These are phyloP conservation scores for Chenopodium album DNA, from an alignment of 148 eudicot species.

Conservation along the genomic window DNA sequence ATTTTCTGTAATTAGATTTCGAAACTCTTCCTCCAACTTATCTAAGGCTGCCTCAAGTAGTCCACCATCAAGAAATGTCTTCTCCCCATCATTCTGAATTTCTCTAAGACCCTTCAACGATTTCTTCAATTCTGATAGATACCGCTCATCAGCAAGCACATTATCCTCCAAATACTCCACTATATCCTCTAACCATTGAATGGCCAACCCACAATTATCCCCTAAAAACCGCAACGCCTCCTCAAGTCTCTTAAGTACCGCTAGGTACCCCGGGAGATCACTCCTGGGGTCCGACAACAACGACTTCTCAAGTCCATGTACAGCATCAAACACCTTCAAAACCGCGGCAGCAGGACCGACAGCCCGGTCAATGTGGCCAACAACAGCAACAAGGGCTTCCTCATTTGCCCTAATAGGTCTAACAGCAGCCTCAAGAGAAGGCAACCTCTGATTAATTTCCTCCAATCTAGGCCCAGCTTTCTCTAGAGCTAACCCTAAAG, in stretches of 20 bases:
- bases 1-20: constrained; percentile 50
- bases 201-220: constrained; percentile 79
- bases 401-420: constrained; percentile 67
- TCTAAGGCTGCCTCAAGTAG: constrained; percentile 60
- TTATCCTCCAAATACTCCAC: constrained; percentile 81
- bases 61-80: constrained; percentile 67
- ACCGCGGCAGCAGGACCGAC: constrained; percentile 88
- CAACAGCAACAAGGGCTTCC: constrained; percentile 67
- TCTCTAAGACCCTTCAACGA: constrained; percentile 52
- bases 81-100: constrained; percentile 45
- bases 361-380: constrained; percentile 76
- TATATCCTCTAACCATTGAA: constrained; percentile 86
- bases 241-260: constrained; percentile 68
- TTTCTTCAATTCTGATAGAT: constrained; percentile 46
- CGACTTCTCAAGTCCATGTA: constrained; percentile 78
- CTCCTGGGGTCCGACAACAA: constrained; percentile 63
- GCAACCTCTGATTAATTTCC: constrained; percentile 60
- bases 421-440: constrained; percentile 65
- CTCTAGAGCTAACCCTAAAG: constrained; percentile 44
- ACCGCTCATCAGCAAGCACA: constrained; percentile 60
- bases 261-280: constrained; percentile 68
- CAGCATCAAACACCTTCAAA: constrained; percentile 75
- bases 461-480: constrained; percentile 66
- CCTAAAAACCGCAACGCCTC: constrained; percentile 70
- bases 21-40: constrained; percentile 62